A percentile compares a stretch with the other conserved stretches of the same genome.
Evolutionary conservation across 371 early-diverging fungal genomes (phyloP).

Genomic region (Lichtheimia hyalospora): DNA sequence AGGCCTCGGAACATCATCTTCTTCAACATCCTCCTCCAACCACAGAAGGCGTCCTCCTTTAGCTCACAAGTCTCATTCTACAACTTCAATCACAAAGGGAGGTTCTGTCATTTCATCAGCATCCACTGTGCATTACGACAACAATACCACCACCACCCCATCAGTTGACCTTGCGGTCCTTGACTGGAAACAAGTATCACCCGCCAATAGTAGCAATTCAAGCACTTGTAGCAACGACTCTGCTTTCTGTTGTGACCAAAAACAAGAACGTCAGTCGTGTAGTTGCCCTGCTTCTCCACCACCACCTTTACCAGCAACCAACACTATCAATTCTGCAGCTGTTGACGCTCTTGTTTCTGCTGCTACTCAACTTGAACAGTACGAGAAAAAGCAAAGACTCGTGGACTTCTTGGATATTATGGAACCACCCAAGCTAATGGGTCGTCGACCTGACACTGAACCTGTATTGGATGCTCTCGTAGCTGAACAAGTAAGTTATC

Average conservation of each 20-base stretch:
- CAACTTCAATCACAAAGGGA: constrained; percentile 27
- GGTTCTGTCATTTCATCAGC: constrained; percentile 19
- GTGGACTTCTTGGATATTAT: constrained; percentile 14
- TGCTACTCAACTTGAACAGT: constrained; percentile 4
- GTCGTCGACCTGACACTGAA: constrained; percentile 50
- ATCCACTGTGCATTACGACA: constrained; percentile 8
- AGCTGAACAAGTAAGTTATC: constrained; percentile 41
- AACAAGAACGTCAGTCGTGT: too few relatives aligned
- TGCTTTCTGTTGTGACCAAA: constrained; percentile 2
- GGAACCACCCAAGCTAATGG: constrained; percentile 31
- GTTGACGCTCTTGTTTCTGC: constrained; percentile 21
- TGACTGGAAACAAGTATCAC: constrained; percentile 7
- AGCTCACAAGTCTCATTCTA: constrained; percentile 25
- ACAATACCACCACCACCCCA: background rate
- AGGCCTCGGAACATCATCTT: constrained; percentile 5
- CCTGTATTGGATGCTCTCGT: constrained; percentile 47
- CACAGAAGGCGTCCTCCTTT: constrained; percentile 14
- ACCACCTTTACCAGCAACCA: constrained; percentile 1
- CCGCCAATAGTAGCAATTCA: constrained; percentile 1
- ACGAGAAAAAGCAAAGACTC: constrained; percentile 10
- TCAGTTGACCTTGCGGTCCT: constrained; percentile 3
- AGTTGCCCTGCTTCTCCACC: background rate
- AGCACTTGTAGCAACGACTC: background rate
- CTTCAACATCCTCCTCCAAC: background rate
- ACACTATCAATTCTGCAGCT: constrained; percentile 8